These are phyloP conservation scores for Phaseolus coccineus DNA, from an alignment of 331 rosid species.

Conservation along the genomic window DNA sequence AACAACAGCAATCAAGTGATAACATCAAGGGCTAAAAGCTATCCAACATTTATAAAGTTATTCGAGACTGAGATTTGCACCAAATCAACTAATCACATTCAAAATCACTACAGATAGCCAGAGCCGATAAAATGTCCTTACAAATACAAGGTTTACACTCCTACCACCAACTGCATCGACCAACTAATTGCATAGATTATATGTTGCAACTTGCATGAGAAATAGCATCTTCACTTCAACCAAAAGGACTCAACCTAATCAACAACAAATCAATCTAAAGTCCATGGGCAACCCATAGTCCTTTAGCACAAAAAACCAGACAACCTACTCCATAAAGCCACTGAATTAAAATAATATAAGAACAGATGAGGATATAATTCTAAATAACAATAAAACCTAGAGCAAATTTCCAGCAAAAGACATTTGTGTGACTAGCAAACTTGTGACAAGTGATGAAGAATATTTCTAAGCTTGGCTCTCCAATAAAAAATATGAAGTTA, in stretches of 20 bases:
- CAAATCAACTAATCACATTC: neutral
- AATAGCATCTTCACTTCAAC: slow-evolving; percentile 3
- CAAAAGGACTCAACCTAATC: neutral
- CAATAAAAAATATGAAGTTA: neutral
- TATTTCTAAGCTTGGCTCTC: neutral
- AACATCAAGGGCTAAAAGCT: neutral
- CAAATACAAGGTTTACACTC: neutral
- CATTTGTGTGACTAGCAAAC: neutral
- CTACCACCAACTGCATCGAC: neutral
- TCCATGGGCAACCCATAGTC: slow-evolving; percentile 1
- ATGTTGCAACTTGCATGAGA: neutral
- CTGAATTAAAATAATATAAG: neutral
- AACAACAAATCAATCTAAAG: neutral
- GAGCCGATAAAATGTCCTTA: neutral
- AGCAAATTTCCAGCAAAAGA: neutral
- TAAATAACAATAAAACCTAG: neutral
- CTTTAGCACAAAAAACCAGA: neutral
- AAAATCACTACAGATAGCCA: neutral
- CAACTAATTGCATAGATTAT: neutral
- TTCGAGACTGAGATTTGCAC: neutral
- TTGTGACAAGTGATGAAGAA: neutral
- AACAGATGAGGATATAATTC: neutral
- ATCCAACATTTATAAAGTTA: neutral
- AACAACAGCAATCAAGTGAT: neutral
- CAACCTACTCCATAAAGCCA: neutral